phyloP scores from a whole-genome alignment of 805 yeast species.

The Lipomyces sp. region DNA sequence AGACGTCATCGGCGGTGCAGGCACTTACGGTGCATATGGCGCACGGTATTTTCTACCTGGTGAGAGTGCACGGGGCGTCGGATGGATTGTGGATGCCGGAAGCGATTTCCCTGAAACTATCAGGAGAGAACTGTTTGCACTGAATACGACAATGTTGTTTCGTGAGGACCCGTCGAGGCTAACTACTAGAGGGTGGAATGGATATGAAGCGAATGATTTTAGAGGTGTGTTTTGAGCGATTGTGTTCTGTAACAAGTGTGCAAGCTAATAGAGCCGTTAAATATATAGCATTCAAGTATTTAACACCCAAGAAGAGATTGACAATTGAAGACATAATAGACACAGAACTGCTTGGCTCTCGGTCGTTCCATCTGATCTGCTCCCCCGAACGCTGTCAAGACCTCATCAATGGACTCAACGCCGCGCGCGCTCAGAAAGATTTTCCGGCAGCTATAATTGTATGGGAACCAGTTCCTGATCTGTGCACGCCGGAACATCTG shows the following conservation, averaged over 20 bases:
- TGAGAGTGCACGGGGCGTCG: constrained; percentile 41
- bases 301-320: constrained; percentile 59
- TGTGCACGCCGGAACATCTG: constrained; percentile 55
- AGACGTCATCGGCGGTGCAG: constrained; percentile 85
- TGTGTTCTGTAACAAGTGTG: constrained; percentile 23
- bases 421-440: not conserved
- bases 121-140: constrained; percentile 46
- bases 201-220: constrained; percentile 60
- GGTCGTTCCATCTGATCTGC: constrained; percentile 68
- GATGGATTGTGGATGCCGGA: constrained; percentile 79
- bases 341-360: constrained; percentile 41
- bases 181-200: constrained; percentile 82
- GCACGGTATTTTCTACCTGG: constrained; percentile 52
- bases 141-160: constrained; percentile 61
- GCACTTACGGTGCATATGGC: constrained; percentile 75
- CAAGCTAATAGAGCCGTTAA: not conserved
- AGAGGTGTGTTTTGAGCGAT: constrained; percentile 42
- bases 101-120: constrained; percentile 62
- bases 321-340: constrained; percentile 52
- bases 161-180: constrained; percentile 51
- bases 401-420: constrained; percentile 39
- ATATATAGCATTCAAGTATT: constrained; percentile 50
- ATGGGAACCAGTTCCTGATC: constrained; percentile 88
- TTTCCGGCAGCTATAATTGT: constrained; percentile 41
- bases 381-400: constrained; percentile 59